Evolutionary conservation across 768 basidiomycete species (phyloP), one percentile per base, ranked within the genome.

Genomic region (Solioccasus polychromus): DNA sequence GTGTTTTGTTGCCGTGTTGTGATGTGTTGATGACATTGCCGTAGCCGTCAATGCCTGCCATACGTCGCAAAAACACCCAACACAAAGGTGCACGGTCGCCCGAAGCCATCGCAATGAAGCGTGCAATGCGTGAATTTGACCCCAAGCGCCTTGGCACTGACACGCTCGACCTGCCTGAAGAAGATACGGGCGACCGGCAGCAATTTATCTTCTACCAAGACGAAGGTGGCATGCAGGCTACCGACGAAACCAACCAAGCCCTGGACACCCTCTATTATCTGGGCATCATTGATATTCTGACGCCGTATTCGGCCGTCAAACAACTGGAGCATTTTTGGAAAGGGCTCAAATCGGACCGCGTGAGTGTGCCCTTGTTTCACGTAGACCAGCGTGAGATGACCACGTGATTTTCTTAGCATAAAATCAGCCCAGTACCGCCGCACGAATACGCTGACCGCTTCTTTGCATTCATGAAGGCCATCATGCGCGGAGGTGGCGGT

Each of bases 201-300:
- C 79, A 89, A 47, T 92, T 95, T 62, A 66, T 97, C 22, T 99
- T 99, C 68, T 97, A 96, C 61, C 91, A 94, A 57, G 94, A 99
- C 60, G 96, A 98, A 56, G 93, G 93, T 11, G 96, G 96, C 0
- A 61, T 95, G 35, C 77, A 87, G 25, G 91, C 93, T 28, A 96
- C 95, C 15, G 83, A 94, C 63, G 94, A 97, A 57, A 68, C 66
- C 8, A 95, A 98, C 63, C 73, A 77, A 17, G 66, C 74, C 2
- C 66, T 85, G 68, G 84, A 86, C 52, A 80, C 80, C 37, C 86
- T 96, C 44, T 96, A 95, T 66, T 97, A 97, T 65, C 73, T 97
- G 8, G 95, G 96, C 19, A 79, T 99, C 43, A 99, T 99, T 59
- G 96, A 99, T 67, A 98, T 97, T 53, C 70, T 94, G 48, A 98